Evolutionary conservation across 257 asterid species (phyloP), one percentile per base, ranked within the genome.

Genomic region (Verbena officinalis): DNA sequence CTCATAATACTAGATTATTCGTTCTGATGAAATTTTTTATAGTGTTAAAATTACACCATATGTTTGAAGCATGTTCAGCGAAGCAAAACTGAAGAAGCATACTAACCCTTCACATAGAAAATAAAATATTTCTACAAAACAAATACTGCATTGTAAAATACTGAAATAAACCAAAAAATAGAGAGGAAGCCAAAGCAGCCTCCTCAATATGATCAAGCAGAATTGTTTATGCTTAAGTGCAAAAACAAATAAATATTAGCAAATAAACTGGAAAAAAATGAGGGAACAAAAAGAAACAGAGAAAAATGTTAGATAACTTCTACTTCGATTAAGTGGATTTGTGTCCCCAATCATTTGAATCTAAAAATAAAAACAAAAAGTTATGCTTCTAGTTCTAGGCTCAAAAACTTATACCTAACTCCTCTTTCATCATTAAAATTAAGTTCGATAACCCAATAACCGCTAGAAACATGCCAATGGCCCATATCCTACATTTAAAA

Each of bases 91-190:
- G 43, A 10, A n/a, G 15, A 27, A 13, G 8, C 5, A n/a, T n/a
- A 30, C 42, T 20, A 54, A 31, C 6, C 1, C 36, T 2, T 30
- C 12, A 38, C 27, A 7, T 14, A 1, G 23, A 10, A 27, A 21
- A 20, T 20, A 45, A 45, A 0, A 15, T 13, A 3, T 45, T 45
- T 45, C 22, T 45, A n/a, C 8, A 21, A 45, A 45, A 45, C 51
- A 4, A 16, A n/a, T 0, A 8, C 51, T 0, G 22, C 10, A 45
- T 45, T 45, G 1, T 45, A 17, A 15, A 15, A n/a, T 15, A 15
- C 51, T 45, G 51, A 45, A n/a, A 45, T 45, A 9, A n/a, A 45
- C 51, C 51, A 45, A 45, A 45, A 45, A 9, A 4, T 45, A 50
- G 16, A 9, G 16, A 9, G 1, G 33, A 50, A 50, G 21, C 30